Evolutionary conservation across 108 stramenopile species (phyloP).

Genomic region (Cylindrotheca fusiformis): DNA sequence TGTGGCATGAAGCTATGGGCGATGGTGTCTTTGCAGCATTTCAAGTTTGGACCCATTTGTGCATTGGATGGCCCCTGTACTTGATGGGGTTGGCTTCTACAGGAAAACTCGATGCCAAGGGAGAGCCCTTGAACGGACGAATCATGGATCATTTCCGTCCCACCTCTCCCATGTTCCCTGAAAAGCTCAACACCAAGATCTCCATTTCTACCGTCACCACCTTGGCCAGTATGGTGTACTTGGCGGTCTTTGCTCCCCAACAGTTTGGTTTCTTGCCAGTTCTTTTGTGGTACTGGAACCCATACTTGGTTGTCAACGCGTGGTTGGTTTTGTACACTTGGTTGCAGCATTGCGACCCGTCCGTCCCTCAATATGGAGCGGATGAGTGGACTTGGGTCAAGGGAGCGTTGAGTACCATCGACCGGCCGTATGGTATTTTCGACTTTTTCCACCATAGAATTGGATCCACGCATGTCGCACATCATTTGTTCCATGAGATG

Average conservation of each 20-base stretch:
- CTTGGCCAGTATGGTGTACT: conserved; percentile 49
- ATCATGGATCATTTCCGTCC: conserved; percentile 86
- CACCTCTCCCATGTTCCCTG: conserved; percentile 87
- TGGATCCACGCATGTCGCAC: conserved; percentile 96
- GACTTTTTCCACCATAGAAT: conserved; percentile 97
- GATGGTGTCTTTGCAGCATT: conserved; percentile 89
- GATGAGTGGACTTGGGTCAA: conserved; percentile 98
- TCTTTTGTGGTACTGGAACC: conserved; percentile 87
- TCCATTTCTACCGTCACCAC: conserved; percentile 71
- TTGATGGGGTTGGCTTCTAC: conserved; percentile 83
- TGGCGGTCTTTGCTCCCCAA: conserved; percentile 27
- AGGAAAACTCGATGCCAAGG: conserved; percentile 70
- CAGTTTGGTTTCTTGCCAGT: conserved; percentile 81
- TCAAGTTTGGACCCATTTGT: conserved; percentile 86
- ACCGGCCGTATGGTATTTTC: conserved; percentile 95
- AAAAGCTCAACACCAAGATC: conserved; percentile 80
- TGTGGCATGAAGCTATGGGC: conserved; percentile 84
- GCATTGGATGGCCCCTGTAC: conserved; percentile 89
- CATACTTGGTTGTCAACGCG: conserved; percentile 92
- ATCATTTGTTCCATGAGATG: conserved; percentile 98
- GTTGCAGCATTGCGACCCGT: conserved; percentile 98
- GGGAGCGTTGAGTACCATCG: conserved; percentile 96
- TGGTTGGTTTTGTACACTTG: conserved; percentile 99
- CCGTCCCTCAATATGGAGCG: conserved; percentile 95
- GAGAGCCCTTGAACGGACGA: conserved; percentile 56